phyloP scores from a whole-genome alignment of 805 yeast species.

The Nakazawaea holstii region DNA sequence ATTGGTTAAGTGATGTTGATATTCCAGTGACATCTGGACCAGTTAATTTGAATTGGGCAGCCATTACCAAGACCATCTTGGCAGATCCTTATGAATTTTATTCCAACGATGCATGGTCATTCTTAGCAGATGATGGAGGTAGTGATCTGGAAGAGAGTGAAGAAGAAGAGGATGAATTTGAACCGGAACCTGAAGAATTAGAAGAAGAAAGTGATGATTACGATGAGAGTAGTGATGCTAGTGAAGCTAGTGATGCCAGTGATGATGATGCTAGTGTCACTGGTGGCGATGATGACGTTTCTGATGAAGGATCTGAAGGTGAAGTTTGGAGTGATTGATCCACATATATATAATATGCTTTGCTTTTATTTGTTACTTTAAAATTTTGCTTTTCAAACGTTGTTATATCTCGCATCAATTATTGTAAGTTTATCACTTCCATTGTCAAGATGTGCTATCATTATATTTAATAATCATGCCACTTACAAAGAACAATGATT shows the following conservation, averaged over 20 bases:
- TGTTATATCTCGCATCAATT: too few species aligned
- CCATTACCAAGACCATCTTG: constrained; percentile 89
- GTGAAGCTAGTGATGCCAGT: constrained; percentile 23
- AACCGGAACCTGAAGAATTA: constrained; percentile 58
- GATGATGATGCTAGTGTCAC: constrained; percentile 19
- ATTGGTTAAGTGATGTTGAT: constrained; percentile 97
- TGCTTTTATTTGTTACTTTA: background rate
- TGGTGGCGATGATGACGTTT: constrained; percentile 19
- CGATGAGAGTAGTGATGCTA: constrained; percentile 24
- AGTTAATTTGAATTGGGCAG: constrained; percentile 91
- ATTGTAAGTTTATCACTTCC: too few species aligned
- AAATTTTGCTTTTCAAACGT: background rate
- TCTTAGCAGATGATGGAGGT: constrained; percentile 85
- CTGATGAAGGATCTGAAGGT: constrained; percentile 14
- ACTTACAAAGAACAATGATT: too few species aligned
- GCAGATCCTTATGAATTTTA: constrained; percentile 94
- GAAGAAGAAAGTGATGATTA: constrained; percentile 39
- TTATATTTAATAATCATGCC: too few species aligned
- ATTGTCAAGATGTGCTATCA: too few species aligned
- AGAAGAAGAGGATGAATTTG: constrained; percentile 67
- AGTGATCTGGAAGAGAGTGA: constrained; percentile 65
- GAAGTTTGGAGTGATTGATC: constrained; percentile 26
- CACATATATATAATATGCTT: background rate
- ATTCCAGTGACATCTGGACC: constrained; percentile 93
- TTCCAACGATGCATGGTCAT: constrained; percentile 93